These are phyloP conservation scores for Rubroboletus pulcherrimus DNA, from an alignment of 768 basidiomycete genomes.

Conservation along the genomic window DNA sequence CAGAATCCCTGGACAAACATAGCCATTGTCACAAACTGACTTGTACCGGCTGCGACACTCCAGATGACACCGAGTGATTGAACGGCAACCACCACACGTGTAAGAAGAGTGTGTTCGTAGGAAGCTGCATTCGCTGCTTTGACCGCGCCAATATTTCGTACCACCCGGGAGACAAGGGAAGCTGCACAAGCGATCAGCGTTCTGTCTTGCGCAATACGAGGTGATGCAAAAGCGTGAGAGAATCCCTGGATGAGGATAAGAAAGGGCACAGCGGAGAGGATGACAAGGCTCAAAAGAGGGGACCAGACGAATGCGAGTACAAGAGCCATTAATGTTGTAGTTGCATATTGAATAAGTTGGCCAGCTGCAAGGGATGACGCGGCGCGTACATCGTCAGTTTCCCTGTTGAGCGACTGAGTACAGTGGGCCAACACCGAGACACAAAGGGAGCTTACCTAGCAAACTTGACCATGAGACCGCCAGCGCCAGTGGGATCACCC, in stretches of 20 bases:
- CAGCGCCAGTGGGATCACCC: constrained; percentile 66
- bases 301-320: constrained; percentile 78
- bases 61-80: constrained; percentile 63
- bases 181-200: constrained; percentile 65
- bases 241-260: constrained; percentile 72
- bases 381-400: constrained; percentile 89
- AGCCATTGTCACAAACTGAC: constrained; percentile 79
- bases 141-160: constrained; percentile 79
- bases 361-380: constrained; percentile 81
- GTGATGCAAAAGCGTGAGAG: constrained; percentile 66
- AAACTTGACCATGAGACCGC: constrained; percentile 92
- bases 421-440: not conserved
- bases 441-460: constrained; percentile 48
- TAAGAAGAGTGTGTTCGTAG: constrained; percentile 49
- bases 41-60: constrained; percentile 64
- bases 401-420: constrained; percentile 45
- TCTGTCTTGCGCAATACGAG: constrained; percentile 67
- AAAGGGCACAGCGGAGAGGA: constrained; percentile 84
- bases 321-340: constrained; percentile 75
- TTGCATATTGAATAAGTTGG: constrained; percentile 73
- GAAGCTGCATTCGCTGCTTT: constrained; percentile 85
- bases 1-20: constrained; percentile 98
- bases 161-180: constrained; percentile 74
- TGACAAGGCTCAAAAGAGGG: constrained; percentile 83
- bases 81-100: constrained; percentile 45